These are phyloP conservation scores for Trichosanthes cucumerina DNA, from an alignment of 306 rosid species.

Conservation along the genomic window DNA sequence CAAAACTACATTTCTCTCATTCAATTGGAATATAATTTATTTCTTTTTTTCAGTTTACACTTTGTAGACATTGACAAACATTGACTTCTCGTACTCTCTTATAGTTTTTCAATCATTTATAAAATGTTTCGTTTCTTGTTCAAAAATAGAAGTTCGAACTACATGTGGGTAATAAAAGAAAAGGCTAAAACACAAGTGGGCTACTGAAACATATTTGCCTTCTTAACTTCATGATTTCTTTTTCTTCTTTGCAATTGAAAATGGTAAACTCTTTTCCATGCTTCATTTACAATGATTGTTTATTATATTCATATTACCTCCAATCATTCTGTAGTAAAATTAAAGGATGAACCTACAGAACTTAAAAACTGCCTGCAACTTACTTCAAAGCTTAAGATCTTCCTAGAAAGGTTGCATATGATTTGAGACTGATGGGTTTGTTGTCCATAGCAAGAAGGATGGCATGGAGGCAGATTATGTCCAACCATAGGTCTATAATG, in stretches of 20 bases:
- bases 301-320: not conserved
- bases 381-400: not conserved
- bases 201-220: not conserved
- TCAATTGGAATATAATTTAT: too few species aligned
- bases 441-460: constrained; percentile 8
- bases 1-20: too few species aligned
- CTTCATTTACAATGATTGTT: not conserved
- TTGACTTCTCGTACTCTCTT: too few species aligned
- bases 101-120: too few species aligned
- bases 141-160: not conserved
- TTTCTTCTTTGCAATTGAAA: not conserved
- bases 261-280: not conserved
- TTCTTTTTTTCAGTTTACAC: too few species aligned
- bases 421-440: constrained; percentile 3
- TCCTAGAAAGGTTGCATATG: not conserved
- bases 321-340: not conserved
- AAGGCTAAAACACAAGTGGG: not conserved
- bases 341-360: not conserved
- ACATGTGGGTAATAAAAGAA: not conserved
- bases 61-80: too few species aligned
- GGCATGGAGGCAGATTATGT: constrained; percentile 30
- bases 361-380: not conserved
- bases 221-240: not conserved
- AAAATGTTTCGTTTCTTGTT: too few species aligned
- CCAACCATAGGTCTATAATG: not conserved